Evolutionary conservation across 352 stramenopile species (phyloP).

Genomic region (Pythium coloratum): DNA sequence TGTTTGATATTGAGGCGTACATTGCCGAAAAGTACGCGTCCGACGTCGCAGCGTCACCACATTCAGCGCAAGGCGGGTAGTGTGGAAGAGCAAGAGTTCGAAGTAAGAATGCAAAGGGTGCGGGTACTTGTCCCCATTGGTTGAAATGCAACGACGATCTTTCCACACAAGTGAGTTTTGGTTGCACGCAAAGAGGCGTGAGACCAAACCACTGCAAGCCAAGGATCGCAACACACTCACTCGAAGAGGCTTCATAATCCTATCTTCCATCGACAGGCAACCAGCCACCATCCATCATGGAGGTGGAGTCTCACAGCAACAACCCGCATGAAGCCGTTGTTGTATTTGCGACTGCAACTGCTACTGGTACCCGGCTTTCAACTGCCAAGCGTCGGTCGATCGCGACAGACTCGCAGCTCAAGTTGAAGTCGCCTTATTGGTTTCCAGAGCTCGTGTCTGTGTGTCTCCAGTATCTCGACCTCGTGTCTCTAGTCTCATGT

Average conservation of each 20-base stretch:
- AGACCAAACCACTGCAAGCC: not conserved
- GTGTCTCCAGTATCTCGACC: slow-evolving; percentile 34
- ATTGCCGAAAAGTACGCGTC: not conserved
- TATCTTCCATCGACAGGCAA: not conserved
- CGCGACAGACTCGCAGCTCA: too few relatives aligned
- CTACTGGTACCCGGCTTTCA: not conserved
- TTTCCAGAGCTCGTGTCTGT: slow-evolving; percentile 26
- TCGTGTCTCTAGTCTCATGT: slow-evolving; percentile 27
- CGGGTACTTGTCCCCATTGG: not conserved
- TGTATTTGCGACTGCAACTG: not conserved
- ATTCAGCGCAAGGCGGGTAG: too few relatives aligned
- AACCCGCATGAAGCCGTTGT: too few relatives aligned
- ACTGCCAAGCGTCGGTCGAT: not conserved
- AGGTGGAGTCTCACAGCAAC: not conserved
- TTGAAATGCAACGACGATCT: not conserved
- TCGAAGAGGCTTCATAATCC: too few relatives aligned
- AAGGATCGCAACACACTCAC: not conserved
- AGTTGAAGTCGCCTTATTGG: not conserved
- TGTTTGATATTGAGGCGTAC: slow-evolving; percentile 32
- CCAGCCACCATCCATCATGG: not conserved
- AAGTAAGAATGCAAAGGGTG: too few relatives aligned
- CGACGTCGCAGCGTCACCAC: not conserved
- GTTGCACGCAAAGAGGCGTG: not conserved
- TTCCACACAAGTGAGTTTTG: not conserved
- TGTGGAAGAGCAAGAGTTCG: too few relatives aligned